These are phyloP conservation scores for Helicostylum pulchrum DNA, from an alignment of 192 early-diverging fungal genomes.

Conservation along the genomic window DNA sequence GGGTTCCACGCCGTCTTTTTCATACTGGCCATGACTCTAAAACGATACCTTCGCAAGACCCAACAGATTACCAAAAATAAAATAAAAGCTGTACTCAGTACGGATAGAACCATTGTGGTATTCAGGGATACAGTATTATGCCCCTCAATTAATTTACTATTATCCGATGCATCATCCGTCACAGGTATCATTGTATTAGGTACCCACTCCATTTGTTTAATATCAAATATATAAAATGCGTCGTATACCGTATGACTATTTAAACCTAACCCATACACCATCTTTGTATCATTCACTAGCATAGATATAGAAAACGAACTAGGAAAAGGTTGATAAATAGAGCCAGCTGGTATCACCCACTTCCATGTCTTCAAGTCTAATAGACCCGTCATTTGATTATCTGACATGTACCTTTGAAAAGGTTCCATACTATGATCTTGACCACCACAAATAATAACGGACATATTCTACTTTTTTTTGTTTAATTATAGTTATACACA, in stretches of 20 bases:
- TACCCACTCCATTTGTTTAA: not conserved
- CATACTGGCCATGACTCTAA: not conserved
- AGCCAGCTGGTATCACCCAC: constrained; percentile 6
- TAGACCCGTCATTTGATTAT: constrained; percentile 11
- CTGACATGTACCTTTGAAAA: constrained; percentile 20
- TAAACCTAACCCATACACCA: constrained; percentile 21
- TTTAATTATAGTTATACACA: too few species aligned
- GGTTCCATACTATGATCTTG: constrained; percentile 1
- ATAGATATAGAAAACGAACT: constrained; percentile 7
- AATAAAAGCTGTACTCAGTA: not conserved
- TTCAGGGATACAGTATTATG: too few species aligned
- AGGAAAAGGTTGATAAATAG: constrained; percentile 20
- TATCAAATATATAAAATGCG: constrained; percentile 20
- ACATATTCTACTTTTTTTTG: not conserved
- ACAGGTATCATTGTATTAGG: not conserved
- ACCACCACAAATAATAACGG: constrained; percentile 21
- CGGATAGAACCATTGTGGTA: too few species aligned
- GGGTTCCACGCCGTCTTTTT: constrained; percentile 6
- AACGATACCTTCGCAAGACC: not conserved
- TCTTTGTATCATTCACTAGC: constrained; percentile 18
- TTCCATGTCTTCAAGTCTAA: constrained; percentile 4
- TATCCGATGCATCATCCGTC: not conserved
- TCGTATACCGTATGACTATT: constrained; percentile 22
- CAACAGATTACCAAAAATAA: not conserved
- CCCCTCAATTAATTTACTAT: not conserved